Evolutionary conservation across 768 basidiomycete species (phyloP).

Genomic region (Macrolepiota dolichaula): DNA sequence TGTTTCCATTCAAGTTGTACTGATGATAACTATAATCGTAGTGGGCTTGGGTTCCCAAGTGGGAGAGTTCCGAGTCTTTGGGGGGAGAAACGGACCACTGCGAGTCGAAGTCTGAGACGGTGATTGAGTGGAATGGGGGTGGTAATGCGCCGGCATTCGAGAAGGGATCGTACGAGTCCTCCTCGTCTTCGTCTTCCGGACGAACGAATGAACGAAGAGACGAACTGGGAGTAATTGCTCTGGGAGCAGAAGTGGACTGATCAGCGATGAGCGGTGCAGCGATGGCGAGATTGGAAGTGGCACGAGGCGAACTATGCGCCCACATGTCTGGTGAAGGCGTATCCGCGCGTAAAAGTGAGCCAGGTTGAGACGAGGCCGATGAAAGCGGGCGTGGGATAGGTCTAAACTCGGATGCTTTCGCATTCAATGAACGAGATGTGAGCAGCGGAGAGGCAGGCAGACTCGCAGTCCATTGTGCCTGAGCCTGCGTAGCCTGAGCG

Average conservation of each 20-base stretch:
- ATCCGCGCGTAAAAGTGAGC: slow-evolving; percentile 58
- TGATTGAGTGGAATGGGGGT: slow-evolving; percentile 60
- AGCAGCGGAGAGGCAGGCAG: slow-evolving; percentile 82
- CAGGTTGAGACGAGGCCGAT: slow-evolving; percentile 63
- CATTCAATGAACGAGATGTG: slow-evolving; percentile 82
- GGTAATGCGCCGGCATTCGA: slow-evolving; percentile 40
- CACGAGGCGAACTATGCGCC: slow-evolving; percentile 71
- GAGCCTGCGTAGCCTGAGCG: slow-evolving; percentile 49
- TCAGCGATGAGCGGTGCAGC: slow-evolving; percentile 87
- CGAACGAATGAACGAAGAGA: slow-evolving; percentile 62
- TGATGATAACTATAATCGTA: slow-evolving; percentile 11
- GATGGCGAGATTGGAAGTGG: slow-evolving; percentile 84
- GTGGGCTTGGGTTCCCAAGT: slow-evolving; percentile 25
- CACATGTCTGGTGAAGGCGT: slow-evolving; percentile 90
- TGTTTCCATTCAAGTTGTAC: slow-evolving; percentile 14
- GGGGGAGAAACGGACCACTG: slow-evolving; percentile 24
- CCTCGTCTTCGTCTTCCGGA: slow-evolving; percentile 67
- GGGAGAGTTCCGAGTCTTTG: slow-evolving; percentile 10
- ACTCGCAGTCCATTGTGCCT: slow-evolving; percentile 71
- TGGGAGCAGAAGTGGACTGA: slow-evolving; percentile 38
- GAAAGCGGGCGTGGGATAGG: slow-evolving; percentile 80
- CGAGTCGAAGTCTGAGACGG: slow-evolving; percentile 59
- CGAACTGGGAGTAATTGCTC: slow-evolving; percentile 67
- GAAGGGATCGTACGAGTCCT: slow-evolving; percentile 84
- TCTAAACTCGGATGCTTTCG: slow-evolving; percentile 87